Evolutionary conservation across 2,329 filamentous ascomycete genomes (phyloP).

Genomic region (Colletotrichum endophyticum): DNA sequence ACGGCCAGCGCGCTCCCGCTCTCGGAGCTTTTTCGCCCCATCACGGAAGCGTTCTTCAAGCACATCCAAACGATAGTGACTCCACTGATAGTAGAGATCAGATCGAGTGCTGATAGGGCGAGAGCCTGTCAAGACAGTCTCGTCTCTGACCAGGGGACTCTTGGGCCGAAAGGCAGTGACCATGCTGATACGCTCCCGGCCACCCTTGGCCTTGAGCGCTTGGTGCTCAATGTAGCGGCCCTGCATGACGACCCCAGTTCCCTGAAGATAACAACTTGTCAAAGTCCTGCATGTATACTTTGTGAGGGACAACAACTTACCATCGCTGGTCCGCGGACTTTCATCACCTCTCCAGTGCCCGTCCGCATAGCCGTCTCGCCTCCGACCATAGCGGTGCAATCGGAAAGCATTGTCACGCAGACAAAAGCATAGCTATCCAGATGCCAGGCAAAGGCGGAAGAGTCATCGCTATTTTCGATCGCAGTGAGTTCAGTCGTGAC

Average conservation of each 20-base stretch:
- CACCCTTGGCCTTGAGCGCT: constrained; percentile 65
- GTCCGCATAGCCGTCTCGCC: constrained; percentile 66
- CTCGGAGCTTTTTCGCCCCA: not conserved
- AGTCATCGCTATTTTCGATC: constrained; percentile 49
- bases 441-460: constrained; percentile 67
- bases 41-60: constrained; percentile 56
- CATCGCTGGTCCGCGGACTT: constrained; percentile 64
- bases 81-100: constrained; percentile 66
- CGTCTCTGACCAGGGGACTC: constrained; percentile 58
- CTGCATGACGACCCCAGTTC: constrained; percentile 67
- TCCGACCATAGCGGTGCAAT: constrained; percentile 67
- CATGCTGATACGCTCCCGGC: constrained; percentile 67
- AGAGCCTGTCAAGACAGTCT: constrained; percentile 66
- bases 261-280: constrained; percentile 41
- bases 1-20: not conserved
- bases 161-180: constrained; percentile 70
- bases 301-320: constrained; percentile 31
- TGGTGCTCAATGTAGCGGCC: constrained; percentile 71
- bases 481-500: constrained; percentile 33
- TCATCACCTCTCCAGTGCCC: constrained; percentile 59
- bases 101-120: constrained; percentile 61
- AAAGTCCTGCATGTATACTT: constrained; percentile 27
- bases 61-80: constrained; percentile 67
- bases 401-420: constrained; percentile 70
- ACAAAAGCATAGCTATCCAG: constrained; percentile 71